Conservation (phyloP, 495 filamentous ascomycete genomes). For the Durotheca rogersii region DNA sequence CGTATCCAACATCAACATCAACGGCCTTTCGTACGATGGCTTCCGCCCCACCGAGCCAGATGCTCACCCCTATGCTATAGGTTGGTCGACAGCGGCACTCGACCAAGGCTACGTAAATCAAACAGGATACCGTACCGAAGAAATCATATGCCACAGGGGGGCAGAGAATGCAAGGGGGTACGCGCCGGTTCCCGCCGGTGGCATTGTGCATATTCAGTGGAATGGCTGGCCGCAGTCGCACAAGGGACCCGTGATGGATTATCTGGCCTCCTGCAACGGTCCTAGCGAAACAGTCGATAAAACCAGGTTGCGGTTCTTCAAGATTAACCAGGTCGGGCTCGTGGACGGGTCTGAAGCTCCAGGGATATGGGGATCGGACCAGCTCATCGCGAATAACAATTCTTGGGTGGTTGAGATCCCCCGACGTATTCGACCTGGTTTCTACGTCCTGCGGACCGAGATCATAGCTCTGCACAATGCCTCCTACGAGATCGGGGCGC, state of each 20-base stretch:
- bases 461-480: conserved; percentile 72
- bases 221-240: conserved; percentile 65
- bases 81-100: conserved; percentile 47
- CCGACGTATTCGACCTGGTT: conserved; percentile 56
- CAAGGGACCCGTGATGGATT: conserved; percentile 53
- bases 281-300: conserved; percentile 67
- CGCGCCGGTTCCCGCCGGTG: conserved; percentile 55
- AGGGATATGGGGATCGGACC: conserved; percentile 59
- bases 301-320: conserved; percentile 66
- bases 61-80: conserved; percentile 34
- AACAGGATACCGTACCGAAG: conserved; percentile 45
- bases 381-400: conserved; percentile 67
- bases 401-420: conserved; percentile 68
- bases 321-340: conserved; percentile 62
- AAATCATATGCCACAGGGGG: conserved; percentile 69
- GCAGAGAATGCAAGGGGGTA: conserved; percentile 54
- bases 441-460: conserved; percentile 75
- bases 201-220: conserved; percentile 62
- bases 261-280: conserved; percentile 70
- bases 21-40: conserved; percentile 49
- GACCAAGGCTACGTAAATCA: conserved; percentile 57
- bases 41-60: conserved; percentile 48
- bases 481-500: conserved; percentile 56
- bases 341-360: conserved; percentile 43
- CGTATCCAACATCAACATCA: conserved; percentile 58